Base-by-base conservation (phyloP, 148 eudicot genomes). In the Chenopodium formosanum region DNA sequence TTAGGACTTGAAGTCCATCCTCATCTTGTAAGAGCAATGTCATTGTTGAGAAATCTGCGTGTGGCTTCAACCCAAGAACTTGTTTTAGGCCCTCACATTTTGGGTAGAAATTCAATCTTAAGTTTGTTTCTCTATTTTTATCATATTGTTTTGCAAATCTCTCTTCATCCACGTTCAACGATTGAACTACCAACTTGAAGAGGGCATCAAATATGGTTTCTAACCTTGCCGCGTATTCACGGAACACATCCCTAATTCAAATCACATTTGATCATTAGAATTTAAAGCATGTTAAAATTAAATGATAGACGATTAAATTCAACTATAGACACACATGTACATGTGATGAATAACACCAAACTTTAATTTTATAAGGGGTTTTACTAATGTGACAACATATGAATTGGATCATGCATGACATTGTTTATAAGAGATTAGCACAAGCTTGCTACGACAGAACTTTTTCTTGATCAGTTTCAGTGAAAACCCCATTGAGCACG, bases 21-120 rank as follows among this genome's bases (percentile, higher is more conserved):
- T 84, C 92, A 78, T 88, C 89, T 86, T 85, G 92, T 81, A 90
- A 76, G 32, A 86, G 64, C 46, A 90, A 58, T 9, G 92, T 85
- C 62, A 86, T 34, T 52, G 87, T 74, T 37, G 90, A 90, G 34
- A 67, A 83, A 81, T 90, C 92, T 12, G 89, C 76, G 34, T 90
- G 90, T 17, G 92, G 76, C 65, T 86, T 86, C 16, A 86, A 78
- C 1, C 88, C 92, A 10, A 90, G 78, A 44, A 87, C 88, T 0
- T 68, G 83, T 9, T 85, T 80, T 2, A 89, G 84, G 48, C 79
- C 80, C 7, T 86, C 81, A 48, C 91, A 87, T 14, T 62, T 77
- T 12, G 89, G 91, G 75, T 88, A 87, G 78, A 80, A 82, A 74
- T 88, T 88, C 11, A 88, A 66, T 66, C 89, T 82, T 20, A 64